Base-by-base conservation (phyloP, 495 filamentous ascomycete species). In the Xylaria grammica region DNA sequence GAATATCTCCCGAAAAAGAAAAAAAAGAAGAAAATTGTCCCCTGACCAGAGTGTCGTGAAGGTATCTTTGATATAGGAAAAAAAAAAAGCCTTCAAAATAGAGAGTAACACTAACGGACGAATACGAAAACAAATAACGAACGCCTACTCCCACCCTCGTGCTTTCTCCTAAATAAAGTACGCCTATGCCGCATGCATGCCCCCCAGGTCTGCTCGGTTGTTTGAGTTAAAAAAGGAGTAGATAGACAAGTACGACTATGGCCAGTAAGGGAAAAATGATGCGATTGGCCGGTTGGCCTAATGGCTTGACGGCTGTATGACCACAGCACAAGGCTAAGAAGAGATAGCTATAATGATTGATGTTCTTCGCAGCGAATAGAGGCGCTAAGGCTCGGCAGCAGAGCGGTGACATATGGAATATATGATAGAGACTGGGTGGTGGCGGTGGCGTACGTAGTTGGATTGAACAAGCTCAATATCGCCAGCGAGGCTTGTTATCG, bases 401-500 rank as follows among this genome's bases (percentile, higher is more conserved):
- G 38, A 26, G 24, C 45, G 4, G 10, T 29, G 59, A 32, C 36
- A 54, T 45, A 53, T 20, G 15, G 38, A 62, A 56, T 48, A 19
- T 8, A 29, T 10, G 49, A 13, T 44, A 20, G 19, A 34, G 29
- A 34, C 20, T 62, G 17, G n/a, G 22, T 52, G 20, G 26, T 20
- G 24, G 49, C 19, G 48, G 1, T 5, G 19, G 34, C 19, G 38
- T 9, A 46, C 40, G 6, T 36, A 40, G 40, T 22, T 56, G 40
- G 29, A 22, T n/a, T 44, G 11, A n/a, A 44, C n/a, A 22, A 45
- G 32, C 24, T 64, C 45, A 64, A 58, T 50, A 64, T 42, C 63
- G 55, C 63, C 63, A 65, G 29, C 63, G 63, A 34, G 63, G 63
- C 26, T 60, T 60, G 24, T 34, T 13, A 52, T 45, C 48, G 11